Conservation (phyloP, 228 moss, liverwort and hornwort species). For the Sphagnum magellanicum region DNA sequence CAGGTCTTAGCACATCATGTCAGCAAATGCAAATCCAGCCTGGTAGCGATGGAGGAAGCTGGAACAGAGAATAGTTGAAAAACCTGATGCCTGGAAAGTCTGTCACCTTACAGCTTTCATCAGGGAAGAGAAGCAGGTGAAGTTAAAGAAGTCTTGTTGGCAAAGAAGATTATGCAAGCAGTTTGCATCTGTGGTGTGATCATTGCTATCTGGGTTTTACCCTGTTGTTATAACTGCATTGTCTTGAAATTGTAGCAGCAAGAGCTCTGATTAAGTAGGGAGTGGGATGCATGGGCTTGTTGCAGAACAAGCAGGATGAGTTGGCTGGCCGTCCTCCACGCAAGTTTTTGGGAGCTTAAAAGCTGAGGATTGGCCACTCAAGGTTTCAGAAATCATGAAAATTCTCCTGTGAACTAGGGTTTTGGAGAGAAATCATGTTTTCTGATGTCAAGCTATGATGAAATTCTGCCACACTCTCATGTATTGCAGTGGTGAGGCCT, state of each 20-base stretch:
- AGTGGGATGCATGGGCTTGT: constrained; percentile 4
- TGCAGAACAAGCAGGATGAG: constrained; percentile 55
- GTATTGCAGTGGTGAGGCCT: too few relatives aligned
- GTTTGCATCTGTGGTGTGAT: background rate
- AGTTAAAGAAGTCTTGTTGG: background rate
- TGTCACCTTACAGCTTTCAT: background rate
- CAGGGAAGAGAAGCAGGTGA: background rate
- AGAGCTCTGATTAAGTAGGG: background rate
- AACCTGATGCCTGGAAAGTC: background rate
- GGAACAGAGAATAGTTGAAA: too few relatives aligned
- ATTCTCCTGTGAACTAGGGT: too few relatives aligned
- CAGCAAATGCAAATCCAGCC: too few relatives aligned
- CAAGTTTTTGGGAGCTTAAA: constrained; percentile 36
- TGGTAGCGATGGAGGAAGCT: too few relatives aligned
- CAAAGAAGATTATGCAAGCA: background rate
- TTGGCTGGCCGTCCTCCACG: constrained; percentile 30
- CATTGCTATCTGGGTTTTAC: background rate
- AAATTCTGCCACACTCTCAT: too few relatives aligned
- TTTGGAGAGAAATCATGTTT: too few relatives aligned
- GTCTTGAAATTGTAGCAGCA: background rate
- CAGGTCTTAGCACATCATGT: background rate
- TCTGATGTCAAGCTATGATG: too few relatives aligned
- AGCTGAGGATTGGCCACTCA: too few relatives aligned
- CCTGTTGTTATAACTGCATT: background rate
- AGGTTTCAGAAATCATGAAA: too few relatives aligned